Evolutionary conservation across 768 basidiomycete species (phyloP).

Genomic region (Auriscalpium vulgare): DNA sequence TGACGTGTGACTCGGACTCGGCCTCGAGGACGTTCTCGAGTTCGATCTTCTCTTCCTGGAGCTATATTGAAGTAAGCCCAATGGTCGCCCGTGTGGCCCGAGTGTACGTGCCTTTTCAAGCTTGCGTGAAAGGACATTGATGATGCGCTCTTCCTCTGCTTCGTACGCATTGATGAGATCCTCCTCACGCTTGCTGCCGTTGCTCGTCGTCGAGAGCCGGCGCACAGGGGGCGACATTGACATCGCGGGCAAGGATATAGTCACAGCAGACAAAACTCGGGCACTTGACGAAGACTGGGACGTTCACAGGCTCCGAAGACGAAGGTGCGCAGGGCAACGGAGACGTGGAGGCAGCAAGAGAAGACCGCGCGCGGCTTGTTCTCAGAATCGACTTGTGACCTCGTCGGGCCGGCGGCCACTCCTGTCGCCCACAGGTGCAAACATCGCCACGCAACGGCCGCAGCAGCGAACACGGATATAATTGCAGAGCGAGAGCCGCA

Average conservation of each 20-base stretch:
- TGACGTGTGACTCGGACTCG: constrained; percentile 81
- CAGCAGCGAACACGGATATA: background rate
- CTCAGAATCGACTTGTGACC: background rate
- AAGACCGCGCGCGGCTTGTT: background rate
- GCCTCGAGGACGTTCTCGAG: constrained; percentile 79
- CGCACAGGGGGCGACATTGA: constrained; percentile 49
- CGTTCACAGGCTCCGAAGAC: no score
- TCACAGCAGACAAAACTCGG: no score
- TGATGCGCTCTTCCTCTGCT: constrained; percentile 85
- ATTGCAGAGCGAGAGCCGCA: no score
- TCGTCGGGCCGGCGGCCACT: background rate
- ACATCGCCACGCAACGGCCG: background rate
- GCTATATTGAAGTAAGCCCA: constrained; percentile 30
- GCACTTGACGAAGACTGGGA: no score
- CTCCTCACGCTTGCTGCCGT: constrained; percentile 47
- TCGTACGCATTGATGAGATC: constrained; percentile 84
- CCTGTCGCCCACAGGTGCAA: background rate
- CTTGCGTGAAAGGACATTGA: constrained; percentile 75
- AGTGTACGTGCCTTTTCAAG: constrained; percentile 58
- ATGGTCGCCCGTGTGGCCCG: background rate
- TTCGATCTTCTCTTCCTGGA: constrained; percentile 78
- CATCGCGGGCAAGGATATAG: constrained; percentile 16
- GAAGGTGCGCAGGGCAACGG: background rate
- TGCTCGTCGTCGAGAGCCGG: constrained; percentile 46
- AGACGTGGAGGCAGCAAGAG: background rate